A percentile compares a stretch with the other conserved stretches of the same genome.
These are phyloP conservation scores for Limnomonas spitsbergensis DNA, from an alignment of 139 green algal genomes.

Conservation along the genomic window DNA sequence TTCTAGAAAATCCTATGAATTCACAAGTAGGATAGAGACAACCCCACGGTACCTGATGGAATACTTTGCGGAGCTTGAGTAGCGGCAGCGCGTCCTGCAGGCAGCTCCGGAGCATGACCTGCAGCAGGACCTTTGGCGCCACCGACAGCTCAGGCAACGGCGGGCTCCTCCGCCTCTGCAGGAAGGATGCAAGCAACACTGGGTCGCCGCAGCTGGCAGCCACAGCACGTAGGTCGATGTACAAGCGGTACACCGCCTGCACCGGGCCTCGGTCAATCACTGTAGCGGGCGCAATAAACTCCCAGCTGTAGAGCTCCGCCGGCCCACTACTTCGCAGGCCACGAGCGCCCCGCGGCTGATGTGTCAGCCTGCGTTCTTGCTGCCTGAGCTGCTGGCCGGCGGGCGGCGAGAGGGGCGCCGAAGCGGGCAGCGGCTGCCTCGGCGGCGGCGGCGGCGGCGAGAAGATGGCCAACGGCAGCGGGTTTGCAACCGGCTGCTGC, in stretches of 20 bases:
- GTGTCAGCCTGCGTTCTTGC: background rate
- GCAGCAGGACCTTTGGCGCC: background rate
- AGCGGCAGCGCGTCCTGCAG: background rate
- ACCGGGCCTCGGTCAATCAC: slow-evolving; percentile 3
- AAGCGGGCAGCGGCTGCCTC: background rate
- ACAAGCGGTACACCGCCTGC: slow-evolving; percentile 16
- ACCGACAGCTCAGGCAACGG: slow-evolving; percentile 11
- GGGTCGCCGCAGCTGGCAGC: background rate
- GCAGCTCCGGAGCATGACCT: background rate
- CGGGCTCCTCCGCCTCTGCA: slow-evolving; percentile 3
- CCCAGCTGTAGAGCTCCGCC: background rate
- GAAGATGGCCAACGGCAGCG: slow-evolving; percentile 12
- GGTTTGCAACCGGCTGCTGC: slow-evolving; percentile 4
- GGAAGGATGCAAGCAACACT: slow-evolving; percentile 5
- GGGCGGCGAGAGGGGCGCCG: slow-evolving; percentile 9
- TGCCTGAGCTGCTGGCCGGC: background rate
- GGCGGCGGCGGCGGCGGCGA: slow-evolving; percentile 3
- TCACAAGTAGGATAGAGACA: no score
- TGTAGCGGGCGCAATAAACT: slow-evolving; percentile 3
- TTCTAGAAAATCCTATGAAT: no score
- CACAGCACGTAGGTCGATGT: slow-evolving; percentile 12
- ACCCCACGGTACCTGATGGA: slow-evolving; percentile 2
- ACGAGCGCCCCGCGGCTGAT: background rate
- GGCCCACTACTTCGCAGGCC: background rate
- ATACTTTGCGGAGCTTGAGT: background rate